A percentile compares a stretch with the other conserved stretches of the same genome.
phyloP scores from a whole-genome alignment of 225 moss, liverwort and hornwort species.

The Marchantia paleacea region DNA sequence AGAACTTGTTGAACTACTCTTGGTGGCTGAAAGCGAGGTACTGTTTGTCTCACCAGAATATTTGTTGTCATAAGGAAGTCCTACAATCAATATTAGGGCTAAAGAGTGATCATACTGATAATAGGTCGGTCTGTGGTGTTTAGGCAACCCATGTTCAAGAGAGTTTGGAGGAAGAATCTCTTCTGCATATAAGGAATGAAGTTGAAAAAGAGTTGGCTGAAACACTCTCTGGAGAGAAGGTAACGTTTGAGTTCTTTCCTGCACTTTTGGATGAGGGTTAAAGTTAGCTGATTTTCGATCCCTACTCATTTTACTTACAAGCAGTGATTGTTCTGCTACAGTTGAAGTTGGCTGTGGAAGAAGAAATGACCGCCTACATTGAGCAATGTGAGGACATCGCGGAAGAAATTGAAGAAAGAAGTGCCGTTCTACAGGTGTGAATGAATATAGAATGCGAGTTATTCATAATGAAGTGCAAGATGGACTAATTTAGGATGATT shows the following conservation, averaged over 20 bases:
- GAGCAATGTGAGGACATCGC: constrained; percentile 49
- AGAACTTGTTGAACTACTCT: constrained; percentile 50
- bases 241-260: constrained; percentile 14
- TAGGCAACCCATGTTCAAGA: constrained; percentile 82
- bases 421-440: constrained; percentile 72
- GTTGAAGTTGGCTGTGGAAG: constrained; percentile 73
- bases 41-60: not conserved
- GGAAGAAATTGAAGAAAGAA: constrained; percentile 50
- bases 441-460: no score
- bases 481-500: no score
- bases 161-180: constrained; percentile 75
- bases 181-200: constrained; percentile 42
- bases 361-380: constrained; percentile 56
- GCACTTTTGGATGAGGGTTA: not conserved
- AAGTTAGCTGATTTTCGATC: no score
- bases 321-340: constrained; percentile 31
- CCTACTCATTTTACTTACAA: not conserved
- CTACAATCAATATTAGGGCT: not conserved
- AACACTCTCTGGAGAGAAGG: constrained; percentile 60
- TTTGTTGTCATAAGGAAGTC: not conserved
- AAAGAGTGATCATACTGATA: not conserved
- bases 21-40: constrained; percentile 68
- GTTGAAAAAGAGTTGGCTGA: constrained; percentile 62
- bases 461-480: no score
- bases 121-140: not conserved